phyloP scores from a whole-genome alignment of 306 rosid genomes.

The Canavalia ensiformis region DNA sequence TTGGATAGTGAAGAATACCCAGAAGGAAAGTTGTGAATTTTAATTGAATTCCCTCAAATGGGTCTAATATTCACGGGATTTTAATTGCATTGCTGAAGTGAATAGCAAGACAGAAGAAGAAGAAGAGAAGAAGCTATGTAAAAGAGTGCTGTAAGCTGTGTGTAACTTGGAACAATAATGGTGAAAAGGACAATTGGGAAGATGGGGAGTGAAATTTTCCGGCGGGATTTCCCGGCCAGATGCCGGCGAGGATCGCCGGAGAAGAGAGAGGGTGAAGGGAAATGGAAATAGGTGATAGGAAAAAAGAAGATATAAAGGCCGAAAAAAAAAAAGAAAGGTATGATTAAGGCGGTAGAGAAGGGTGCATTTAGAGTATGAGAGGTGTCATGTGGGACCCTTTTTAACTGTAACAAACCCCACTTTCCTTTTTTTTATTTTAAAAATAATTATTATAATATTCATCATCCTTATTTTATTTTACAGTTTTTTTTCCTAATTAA shows the following conservation, averaged over 20 bases:
- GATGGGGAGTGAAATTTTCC: neutral
- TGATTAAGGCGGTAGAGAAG: slow-evolving; percentile 48
- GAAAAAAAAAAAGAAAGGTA: neutral
- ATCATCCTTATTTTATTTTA: neutral
- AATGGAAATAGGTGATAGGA: slow-evolving; percentile 18
- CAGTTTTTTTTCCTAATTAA: neutral
- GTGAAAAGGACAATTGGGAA: slow-evolving; percentile 3
- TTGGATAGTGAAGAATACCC: slow-evolving; percentile 36
- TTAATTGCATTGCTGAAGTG: slow-evolving; percentile 37
- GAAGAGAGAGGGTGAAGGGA: slow-evolving; percentile 13
- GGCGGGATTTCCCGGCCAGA: slow-evolving; percentile 22
- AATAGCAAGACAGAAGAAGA: neutral
- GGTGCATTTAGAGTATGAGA: slow-evolving; percentile 1
- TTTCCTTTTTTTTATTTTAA: neutral
- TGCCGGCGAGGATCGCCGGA: slow-evolving; percentile 47
- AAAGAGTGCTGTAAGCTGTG: neutral
- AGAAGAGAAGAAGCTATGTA: neutral
- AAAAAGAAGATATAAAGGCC: neutral
- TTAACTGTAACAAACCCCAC: slow-evolving; percentile 48
- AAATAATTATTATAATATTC: neutral
- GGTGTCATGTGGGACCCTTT: slow-evolving; percentile 48
- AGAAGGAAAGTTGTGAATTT: slow-evolving; percentile 29
- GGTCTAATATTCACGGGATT: slow-evolving; percentile 17
- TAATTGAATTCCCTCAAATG: slow-evolving; percentile 41
- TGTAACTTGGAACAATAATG: slow-evolving; percentile 29